Base-by-base conservation (phyloP, 352 stramenopile genomes). In the Vaucheria bursata region DNA sequence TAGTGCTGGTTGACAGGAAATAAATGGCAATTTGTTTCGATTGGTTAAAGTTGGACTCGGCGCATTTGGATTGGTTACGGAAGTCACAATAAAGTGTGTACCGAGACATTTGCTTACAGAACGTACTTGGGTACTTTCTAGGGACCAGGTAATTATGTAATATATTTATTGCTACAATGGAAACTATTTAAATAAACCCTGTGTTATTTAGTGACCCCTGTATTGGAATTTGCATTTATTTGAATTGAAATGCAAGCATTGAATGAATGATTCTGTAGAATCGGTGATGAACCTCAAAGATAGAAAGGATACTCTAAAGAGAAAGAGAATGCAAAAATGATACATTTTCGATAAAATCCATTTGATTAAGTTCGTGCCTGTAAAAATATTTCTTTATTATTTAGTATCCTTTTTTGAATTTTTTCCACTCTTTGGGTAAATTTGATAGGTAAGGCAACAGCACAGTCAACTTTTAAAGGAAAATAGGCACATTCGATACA, bases 41-140 rank as follows among this genome's bases (percentile, higher is more conserved):
- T 38, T 84, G 67, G 90, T 85, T 79, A 85, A 88, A 29, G 89
- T 97, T 66, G 95, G 92, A 8, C 87, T 99, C 33, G 96, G 96
- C 8, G 91, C 90, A 50, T 85, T 98, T 8, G 96, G 96, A 40
- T 91, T 99, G 33, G 92, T 98, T 0, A 97, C 93, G 0, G 93
- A 98, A 84, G 87, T 98, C 34, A 98, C 89, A 18, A 88, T 99
- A 71, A 89, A 97, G 84, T 97, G 91, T 59, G 91, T 98, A 38
- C 91, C 93, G 5, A 90, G 89, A 70, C 92, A 98, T 85, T 85
- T 91, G 50, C 85, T 98, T 32, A 86, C 92, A 29, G 94, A 99
- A 85, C 91, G 94, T 77, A 98, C 93, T 0, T 91, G 89, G 53
- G 90, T 97, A 37, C 86, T 93, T 78, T 96, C 89, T 1, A 81